A percentile compares a stretch with the other conserved stretches of the same genome.
Conservation (phyloP, 495 filamentous ascomycete species). For the Penicillium simplicissimum region DNA sequence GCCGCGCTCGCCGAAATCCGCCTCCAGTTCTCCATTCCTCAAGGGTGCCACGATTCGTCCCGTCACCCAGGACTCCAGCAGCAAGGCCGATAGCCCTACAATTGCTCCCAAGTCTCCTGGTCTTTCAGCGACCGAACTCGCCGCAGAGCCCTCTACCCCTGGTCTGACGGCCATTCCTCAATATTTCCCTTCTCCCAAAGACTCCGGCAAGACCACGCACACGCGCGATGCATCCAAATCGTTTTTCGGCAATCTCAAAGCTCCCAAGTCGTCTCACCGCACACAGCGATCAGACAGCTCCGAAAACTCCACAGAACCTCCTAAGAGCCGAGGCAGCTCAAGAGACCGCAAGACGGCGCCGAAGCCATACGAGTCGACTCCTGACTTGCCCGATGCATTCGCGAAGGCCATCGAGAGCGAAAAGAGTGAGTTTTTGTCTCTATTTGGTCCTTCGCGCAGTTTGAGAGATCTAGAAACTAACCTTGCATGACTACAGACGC, state of each 20-base stretch:
- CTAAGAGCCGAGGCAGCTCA: conserved; percentile 48
- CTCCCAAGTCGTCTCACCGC: conserved; percentile 54
- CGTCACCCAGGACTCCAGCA: conserved; percentile 44
- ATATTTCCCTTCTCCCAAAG: conserved; percentile 52
- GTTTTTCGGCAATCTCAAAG: conserved; percentile 58
- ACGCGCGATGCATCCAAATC: conserved; percentile 55
- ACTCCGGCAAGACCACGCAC: conserved; percentile 43
- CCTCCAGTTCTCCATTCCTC: conserved; percentile 44
- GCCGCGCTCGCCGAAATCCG: conserved; percentile 46
- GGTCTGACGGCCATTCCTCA: conserved; percentile 56
- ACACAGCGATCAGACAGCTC: conserved; percentile 45
- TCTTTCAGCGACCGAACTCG: conserved; percentile 28
- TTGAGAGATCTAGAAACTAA: conserved; percentile 13
- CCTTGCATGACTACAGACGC: conserved; percentile 16
- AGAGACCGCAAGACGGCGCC: conserved; percentile 42
- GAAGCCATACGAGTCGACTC: conserved; percentile 44
- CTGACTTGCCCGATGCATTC: conserved; percentile 41
- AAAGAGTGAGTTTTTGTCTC: conserved; percentile 28
- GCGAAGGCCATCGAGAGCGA: conserved; percentile 34
- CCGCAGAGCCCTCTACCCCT: conserved; percentile 44
- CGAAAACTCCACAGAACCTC: conserved; percentile 38
- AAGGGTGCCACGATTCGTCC: conserved; percentile 48
- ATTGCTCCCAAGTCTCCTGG: conserved; percentile 32
- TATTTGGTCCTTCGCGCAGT: neutral
- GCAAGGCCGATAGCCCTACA: conserved; percentile 36